phyloP scores from a whole-genome alignment of 805 yeast species.

The Komagataella phaffii region DNA sequence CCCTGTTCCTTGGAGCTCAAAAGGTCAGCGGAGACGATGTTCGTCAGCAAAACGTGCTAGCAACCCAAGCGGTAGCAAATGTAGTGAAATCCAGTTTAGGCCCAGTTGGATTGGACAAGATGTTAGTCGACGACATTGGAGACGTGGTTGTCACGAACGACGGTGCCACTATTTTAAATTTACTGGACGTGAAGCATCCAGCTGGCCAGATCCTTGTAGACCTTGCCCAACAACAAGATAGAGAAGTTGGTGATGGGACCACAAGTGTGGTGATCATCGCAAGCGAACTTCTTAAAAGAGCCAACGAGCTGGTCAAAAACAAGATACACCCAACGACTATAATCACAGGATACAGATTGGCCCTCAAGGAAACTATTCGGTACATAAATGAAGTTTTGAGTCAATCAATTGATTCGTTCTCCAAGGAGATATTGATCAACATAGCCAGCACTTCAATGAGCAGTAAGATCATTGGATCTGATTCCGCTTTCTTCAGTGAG shows the following conservation, averaged over 20 bases:
- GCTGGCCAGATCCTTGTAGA: slow-evolving; percentile 97
- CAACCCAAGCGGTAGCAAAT: slow-evolving; percentile 79
- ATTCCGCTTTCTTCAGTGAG: slow-evolving; percentile 76
- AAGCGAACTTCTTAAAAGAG: slow-evolving; percentile 80
- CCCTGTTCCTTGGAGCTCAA: slow-evolving; percentile 84
- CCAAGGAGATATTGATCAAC: slow-evolving; percentile 75
- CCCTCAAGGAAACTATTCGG: slow-evolving; percentile 79
- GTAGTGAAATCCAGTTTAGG: slow-evolving; percentile 88
- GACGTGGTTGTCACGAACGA: slow-evolving; percentile 98
- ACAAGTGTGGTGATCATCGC: slow-evolving; percentile 96
- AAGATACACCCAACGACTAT: slow-evolving; percentile 97
- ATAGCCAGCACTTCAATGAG: slow-evolving; percentile 98
- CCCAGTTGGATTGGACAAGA: slow-evolving; percentile 96
- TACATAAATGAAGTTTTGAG: slow-evolving; percentile 80
- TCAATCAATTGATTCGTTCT: slow-evolving; percentile 61
- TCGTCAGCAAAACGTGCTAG: slow-evolving; percentile 89
- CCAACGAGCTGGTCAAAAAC: slow-evolving; percentile 85
- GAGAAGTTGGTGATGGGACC: slow-evolving; percentile 98
- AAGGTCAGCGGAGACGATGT: slow-evolving; percentile 93
- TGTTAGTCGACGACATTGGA: slow-evolving; percentile 98
- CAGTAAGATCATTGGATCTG: slow-evolving; percentile 89
- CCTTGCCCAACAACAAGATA: slow-evolving; percentile 95
- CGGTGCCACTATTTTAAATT: slow-evolving; percentile 89
- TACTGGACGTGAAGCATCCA: slow-evolving; percentile 95
- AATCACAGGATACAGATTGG: slow-evolving; percentile 91